Evolutionary conservation across 768 basidiomycete species (phyloP).

Genomic region (Tylopilus balloui): DNA sequence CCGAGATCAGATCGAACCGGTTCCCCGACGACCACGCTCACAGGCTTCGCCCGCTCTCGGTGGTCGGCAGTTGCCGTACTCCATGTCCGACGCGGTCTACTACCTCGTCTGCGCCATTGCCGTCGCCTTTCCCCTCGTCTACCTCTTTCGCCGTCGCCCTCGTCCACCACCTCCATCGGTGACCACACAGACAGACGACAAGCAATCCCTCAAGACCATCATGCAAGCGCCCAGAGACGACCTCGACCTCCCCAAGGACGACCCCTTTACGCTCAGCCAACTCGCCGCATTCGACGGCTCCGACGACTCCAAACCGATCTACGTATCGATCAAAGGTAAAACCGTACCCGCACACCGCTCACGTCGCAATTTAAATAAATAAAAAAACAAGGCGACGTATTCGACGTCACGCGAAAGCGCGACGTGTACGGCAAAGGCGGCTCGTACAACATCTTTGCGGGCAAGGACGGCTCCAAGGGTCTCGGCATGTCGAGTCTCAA

Average conservation of each 20-base stretch:
- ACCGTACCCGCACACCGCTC: not conserved
- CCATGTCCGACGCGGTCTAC: not conserved
- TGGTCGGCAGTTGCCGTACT: conserved; percentile 16
- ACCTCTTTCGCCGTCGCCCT: conserved; percentile 19
- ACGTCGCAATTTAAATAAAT: not conserved
- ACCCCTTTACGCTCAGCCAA: conserved; percentile 67
- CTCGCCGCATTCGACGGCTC: conserved; percentile 71
- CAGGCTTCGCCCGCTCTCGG: too few species aligned
- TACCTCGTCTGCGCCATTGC: conserved; percentile 30
- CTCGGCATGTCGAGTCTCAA: conserved; percentile 89
- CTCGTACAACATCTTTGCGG: conserved; percentile 84
- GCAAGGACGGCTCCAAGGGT: conserved; percentile 87
- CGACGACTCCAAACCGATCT: conserved; percentile 65
- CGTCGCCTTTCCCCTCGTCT: conserved; percentile 30
- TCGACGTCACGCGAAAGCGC: conserved; percentile 80
- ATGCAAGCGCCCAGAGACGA: conserved; percentile 66
- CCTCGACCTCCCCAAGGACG: conserved; percentile 67
- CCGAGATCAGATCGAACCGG: conserved; percentile 28
- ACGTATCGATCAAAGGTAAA: conserved; percentile 88
- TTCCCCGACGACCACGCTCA: too few species aligned
- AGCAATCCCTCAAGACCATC: conserved; percentile 48
- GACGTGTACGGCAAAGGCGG: conserved; percentile 86
- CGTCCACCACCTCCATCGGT: conserved; percentile 5
- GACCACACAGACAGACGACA: conserved; percentile 19
- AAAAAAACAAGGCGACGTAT: conserved; percentile 52